A percentile compares a stretch with the other conserved stretches of the same genome.
phyloP scores from a whole-genome alignment of 2,329 filamentous ascomycete species.

The Fusarium sp. region DNA sequence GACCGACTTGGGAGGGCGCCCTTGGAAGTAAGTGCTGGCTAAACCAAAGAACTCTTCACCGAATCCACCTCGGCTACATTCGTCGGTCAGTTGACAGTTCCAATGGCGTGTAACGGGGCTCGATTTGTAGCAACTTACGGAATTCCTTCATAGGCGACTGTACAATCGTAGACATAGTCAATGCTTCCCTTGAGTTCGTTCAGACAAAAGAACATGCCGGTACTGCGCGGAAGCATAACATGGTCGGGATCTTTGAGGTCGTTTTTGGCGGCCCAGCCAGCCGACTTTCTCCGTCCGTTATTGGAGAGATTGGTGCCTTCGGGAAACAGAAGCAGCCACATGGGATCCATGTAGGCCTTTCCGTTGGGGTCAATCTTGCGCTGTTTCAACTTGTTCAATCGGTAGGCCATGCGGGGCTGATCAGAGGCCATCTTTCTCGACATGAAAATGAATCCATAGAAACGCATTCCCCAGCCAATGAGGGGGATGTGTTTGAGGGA shows the following conservation, averaged over 20 bases:
- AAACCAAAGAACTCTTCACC: constrained; percentile 95
- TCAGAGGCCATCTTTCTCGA: constrained; percentile 91
- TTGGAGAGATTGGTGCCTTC: constrained; percentile 87
- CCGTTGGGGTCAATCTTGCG: constrained; percentile 68
- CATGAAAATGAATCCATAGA: constrained; percentile 93
- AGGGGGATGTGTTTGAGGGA: constrained; percentile 86
- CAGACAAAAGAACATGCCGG: constrained; percentile 84
- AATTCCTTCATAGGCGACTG: constrained; percentile 94
- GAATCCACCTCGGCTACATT: constrained; percentile 78
- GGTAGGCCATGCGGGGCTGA: constrained; percentile 80
- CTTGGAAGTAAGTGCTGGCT: constrained; percentile 88
- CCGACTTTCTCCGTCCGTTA: constrained; percentile 79
- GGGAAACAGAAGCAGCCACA: constrained; percentile 92
- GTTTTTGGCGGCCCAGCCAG: constrained; percentile 82
- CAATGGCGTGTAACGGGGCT: constrained; percentile 20
- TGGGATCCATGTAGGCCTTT: constrained; percentile 75
- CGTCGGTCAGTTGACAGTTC: constrained; percentile 26
- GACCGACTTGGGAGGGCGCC: constrained; percentile 91
- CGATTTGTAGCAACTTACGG: constrained; percentile 72
- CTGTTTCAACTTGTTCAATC: constrained; percentile 78
- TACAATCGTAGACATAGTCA: constrained; percentile 92
- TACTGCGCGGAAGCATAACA: constrained; percentile 83
- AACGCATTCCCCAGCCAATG: constrained; percentile 85
- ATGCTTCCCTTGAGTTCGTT: constrained; percentile 81
- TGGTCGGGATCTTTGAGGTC: constrained; percentile 81